Conservation (phyloP, 2,329 filamentous ascomycete genomes). For the Botryotinia convoluta region DNA sequence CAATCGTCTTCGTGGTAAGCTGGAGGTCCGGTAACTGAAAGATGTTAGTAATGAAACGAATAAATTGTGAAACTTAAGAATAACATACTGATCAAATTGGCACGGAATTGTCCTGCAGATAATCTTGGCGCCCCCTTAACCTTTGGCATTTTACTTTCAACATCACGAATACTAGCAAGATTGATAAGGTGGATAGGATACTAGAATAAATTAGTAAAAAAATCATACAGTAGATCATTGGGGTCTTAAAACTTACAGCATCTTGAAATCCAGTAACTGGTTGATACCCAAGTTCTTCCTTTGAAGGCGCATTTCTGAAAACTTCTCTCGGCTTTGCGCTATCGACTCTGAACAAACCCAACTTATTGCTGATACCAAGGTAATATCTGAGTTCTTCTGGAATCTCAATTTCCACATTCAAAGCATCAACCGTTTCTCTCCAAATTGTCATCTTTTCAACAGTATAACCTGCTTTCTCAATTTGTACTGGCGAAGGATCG, state of each 20-base stretch:
- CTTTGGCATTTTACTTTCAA: constrained; percentile 55
- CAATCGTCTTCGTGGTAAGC: constrained; percentile 70
- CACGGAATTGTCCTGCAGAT: constrained; percentile 63
- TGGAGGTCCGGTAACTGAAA: constrained; percentile 53
- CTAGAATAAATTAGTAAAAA: constrained; percentile 41
- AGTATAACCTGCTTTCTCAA: constrained; percentile 56
- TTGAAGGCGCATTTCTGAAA: constrained; percentile 56
- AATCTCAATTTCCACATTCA: constrained; percentile 58
- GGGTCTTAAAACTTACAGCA: constrained; percentile 49
- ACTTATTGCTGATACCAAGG: constrained; percentile 62
- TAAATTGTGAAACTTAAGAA: neutral
- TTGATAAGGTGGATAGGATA: constrained; percentile 70
- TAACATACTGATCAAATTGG: constrained; percentile 59
- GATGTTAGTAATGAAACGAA: neutral
- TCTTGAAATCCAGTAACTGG: constrained; percentile 68
- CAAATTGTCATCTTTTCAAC: constrained; percentile 64
- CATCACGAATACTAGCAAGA: constrained; percentile 59
- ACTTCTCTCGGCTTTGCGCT: constrained; percentile 56
- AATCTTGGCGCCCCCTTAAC: constrained; percentile 46
- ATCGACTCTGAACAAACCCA: constrained; percentile 69
- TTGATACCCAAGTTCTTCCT: constrained; percentile 59
- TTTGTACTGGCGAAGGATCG: constrained; percentile 56
- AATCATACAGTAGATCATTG: neutral
- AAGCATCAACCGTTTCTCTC: constrained; percentile 53
- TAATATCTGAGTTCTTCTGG: constrained; percentile 62